Evolutionary conservation across 2,329 filamentous ascomycete genomes (phyloP).

Genomic region (Simplicillium sp.): DNA sequence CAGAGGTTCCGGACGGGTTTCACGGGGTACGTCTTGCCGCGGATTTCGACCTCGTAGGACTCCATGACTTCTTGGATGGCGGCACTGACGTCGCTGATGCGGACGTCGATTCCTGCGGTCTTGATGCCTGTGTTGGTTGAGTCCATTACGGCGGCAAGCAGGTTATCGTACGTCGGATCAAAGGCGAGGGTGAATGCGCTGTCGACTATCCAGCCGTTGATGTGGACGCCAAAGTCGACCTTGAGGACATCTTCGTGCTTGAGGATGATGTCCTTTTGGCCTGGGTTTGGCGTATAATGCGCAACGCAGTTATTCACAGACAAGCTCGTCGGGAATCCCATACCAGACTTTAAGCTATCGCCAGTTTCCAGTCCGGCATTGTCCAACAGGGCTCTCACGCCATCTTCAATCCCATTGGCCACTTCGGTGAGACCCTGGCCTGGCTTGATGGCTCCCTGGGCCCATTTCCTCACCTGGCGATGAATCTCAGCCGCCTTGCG

Average conservation of each 20-base stretch:
- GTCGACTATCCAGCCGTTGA: slow-evolving; percentile 69
- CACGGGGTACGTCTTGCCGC: slow-evolving; percentile 65
- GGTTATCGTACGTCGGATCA: slow-evolving; percentile 61
- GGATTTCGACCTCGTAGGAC: slow-evolving; percentile 76
- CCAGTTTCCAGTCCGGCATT: slow-evolving; percentile 67
- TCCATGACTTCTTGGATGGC: slow-evolving; percentile 84
- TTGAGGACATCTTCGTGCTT: slow-evolving; percentile 65
- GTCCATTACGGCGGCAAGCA: slow-evolving; percentile 60
- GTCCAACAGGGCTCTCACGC: slow-evolving; percentile 63
- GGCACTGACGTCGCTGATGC: slow-evolving; percentile 72
- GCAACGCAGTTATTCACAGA: slow-evolving; percentile 74
- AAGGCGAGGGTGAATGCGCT: slow-evolving; percentile 69
- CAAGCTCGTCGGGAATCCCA: slow-evolving; percentile 76
- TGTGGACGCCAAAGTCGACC: slow-evolving; percentile 68
- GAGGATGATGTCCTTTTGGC: slow-evolving; percentile 59
- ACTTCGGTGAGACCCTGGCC: slow-evolving; percentile 69
- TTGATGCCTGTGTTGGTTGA: slow-evolving; percentile 77
- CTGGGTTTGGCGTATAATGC: slow-evolving; percentile 75
- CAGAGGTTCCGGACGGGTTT: slow-evolving; percentile 76
- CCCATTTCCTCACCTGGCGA: slow-evolving; percentile 72
- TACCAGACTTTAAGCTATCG: slow-evolving; percentile 62
- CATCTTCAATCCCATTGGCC: slow-evolving; percentile 71
- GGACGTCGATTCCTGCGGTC: slow-evolving; percentile 73
- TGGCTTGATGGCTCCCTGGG: slow-evolving; percentile 67
- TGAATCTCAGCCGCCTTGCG: slow-evolving; percentile 72